A percentile compares a stretch with the other conserved stretches of the same genome.
Conservation (phyloP, 2,329 filamentous ascomycete species). For the Colletotrichum chrysophilum region DNA sequence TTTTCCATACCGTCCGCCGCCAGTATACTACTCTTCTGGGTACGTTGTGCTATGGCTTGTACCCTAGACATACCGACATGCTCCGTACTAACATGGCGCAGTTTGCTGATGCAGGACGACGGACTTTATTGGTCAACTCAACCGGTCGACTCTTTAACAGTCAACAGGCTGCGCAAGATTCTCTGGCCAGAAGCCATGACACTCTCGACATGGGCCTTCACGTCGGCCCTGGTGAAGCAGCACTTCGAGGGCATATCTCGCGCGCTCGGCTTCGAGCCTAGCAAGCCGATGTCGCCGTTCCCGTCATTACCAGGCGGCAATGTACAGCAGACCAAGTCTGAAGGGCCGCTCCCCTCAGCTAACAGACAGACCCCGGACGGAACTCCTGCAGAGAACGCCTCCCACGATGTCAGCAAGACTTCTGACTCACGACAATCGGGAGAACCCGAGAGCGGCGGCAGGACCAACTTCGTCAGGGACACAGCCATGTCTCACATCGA, state of each 20-base stretch:
- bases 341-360: constrained; percentile 6
- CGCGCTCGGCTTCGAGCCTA: constrained; percentile 48
- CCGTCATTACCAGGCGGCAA: background rate
- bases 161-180: constrained; percentile 49
- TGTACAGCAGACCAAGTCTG: background rate
- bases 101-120: constrained; percentile 55
- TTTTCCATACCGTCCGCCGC: constrained; percentile 64
- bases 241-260: constrained; percentile 48
- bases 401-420: constrained; percentile 11
- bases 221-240: constrained; percentile 51
- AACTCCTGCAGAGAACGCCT: constrained; percentile 10
- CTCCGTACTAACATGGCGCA: constrained; percentile 33
- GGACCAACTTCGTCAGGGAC: constrained; percentile 23
- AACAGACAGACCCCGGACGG: constrained; percentile 22
- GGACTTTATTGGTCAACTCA: constrained; percentile 51
- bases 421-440: background rate
- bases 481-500: constrained; percentile 20
- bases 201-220: constrained; percentile 56
- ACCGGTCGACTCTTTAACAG: constrained; percentile 52
- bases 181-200: constrained; percentile 60
- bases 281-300: background rate
- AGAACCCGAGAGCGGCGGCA: constrained; percentile 15
- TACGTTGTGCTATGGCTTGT: constrained; percentile 37
- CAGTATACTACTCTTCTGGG: constrained; percentile 65
- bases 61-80: background rate